These are phyloP conservation scores for Alternaria burnsii DNA, from an alignment of 2,329 filamentous ascomycete species.

Conservation along the genomic window DNA sequence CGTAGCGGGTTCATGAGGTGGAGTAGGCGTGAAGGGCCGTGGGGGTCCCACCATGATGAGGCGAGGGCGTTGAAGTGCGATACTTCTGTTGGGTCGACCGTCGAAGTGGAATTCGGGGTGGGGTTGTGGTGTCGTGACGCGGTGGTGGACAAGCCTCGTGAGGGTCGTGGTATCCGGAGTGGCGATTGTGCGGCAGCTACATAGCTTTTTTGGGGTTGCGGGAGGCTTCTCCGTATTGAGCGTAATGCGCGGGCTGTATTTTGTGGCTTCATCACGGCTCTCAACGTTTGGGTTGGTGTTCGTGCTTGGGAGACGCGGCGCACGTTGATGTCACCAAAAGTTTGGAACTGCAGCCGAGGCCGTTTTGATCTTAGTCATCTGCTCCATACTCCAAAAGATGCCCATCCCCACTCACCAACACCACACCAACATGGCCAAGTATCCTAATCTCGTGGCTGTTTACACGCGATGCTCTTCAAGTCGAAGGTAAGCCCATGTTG, in stretches of 20 bases:
- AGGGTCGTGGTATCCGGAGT: constrained; percentile 7
- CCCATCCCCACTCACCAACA: neutral
- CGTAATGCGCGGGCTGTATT: constrained; percentile 14
- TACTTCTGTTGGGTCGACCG: constrained; percentile 83
- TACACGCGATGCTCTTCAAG: too few species aligned
- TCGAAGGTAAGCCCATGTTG: too few species aligned
- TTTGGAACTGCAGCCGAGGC: constrained; percentile 6
- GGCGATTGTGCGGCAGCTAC: neutral
- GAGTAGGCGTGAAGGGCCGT: constrained; percentile 88
- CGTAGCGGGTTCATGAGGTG: constrained; percentile 98
- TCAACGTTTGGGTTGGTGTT: neutral
- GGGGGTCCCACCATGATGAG: constrained; percentile 95
- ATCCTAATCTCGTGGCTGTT: neutral
- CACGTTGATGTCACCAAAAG: constrained; percentile 25
- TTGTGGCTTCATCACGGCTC: constrained; percentile 22
- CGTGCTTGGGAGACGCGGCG: neutral
- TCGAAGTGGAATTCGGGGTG: constrained; percentile 33
- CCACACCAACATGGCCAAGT: neutral
- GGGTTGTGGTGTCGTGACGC: constrained; percentile 25
- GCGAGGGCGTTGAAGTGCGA: constrained; percentile 95
- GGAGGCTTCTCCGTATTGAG: constrained; percentile 14
- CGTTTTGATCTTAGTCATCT: neutral
- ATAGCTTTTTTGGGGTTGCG: neutral
- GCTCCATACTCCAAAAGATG: neutral
- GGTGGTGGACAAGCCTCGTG: constrained; percentile 28